Base-by-base conservation (phyloP, 352 stramenopile species). In the Pythium aquatile region DNA sequence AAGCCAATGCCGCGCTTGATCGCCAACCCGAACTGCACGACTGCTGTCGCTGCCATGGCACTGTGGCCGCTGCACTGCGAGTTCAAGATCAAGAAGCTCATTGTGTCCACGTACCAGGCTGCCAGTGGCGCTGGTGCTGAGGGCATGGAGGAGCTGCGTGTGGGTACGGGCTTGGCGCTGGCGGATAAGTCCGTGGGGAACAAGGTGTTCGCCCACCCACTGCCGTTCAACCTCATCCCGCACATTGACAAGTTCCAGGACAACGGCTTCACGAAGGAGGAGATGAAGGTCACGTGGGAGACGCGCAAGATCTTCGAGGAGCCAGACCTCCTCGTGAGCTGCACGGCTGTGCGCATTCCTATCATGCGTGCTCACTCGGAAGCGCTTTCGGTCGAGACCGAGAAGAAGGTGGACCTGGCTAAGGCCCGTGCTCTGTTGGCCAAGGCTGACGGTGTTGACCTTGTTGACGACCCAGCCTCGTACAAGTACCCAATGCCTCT, bases 251-350 rank as follows among this genome's bases (percentile, higher is more conserved):
- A 98, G 74, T 99, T 99, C 73, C 96, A 99, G 79, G 87, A 97
- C 10, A 99, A 99, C 73, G 91, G 95, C 61, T 99, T 98, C 82
- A 99, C 96, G 37, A 99, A 99, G 83, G 97, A 99, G 75, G 97
- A 99, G 84, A 99, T 99, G 96, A 99, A 99, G 75, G 96, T 99
- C 37, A 98, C 96, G 57, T 99, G 97, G 97, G 97, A 99, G 76
- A 98, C 93, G 44, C 88, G 91, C 68, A 99, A 99, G 81, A 99
- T 99, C 77, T 98, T 98, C 66, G 88, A 84, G 70, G 87, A 96
- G 63, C 77, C 88, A 0, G 55, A 88, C 10, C 72, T 97, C 33
- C 69, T 75, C 4, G 83, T 96, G 46, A 93, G 79, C 69, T 99
- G 96, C 81, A 98, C 96, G 58, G 96, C 96, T 44, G 97, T 98